Base-by-base conservation (phyloP, 2,329 filamentous ascomycete species). In the Pseudocercospora fuligena region DNA sequence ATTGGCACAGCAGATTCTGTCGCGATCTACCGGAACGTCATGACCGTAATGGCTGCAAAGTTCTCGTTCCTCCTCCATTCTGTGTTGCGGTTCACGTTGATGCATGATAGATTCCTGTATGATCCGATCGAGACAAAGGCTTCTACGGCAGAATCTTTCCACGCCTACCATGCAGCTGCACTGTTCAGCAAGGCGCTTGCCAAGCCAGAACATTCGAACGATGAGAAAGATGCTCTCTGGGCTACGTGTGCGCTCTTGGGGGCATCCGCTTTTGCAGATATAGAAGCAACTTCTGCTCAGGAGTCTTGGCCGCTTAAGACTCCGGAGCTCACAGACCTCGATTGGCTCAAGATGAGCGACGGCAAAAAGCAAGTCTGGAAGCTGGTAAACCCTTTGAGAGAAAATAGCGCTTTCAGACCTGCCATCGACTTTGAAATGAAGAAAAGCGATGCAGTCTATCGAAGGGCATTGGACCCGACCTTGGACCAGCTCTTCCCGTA, bases 311-410 rank as follows among this genome's bases (percentile, higher is more conserved):
- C 88, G 0, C 76, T 90, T 1, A 83, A 80, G 43, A 68, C 77
- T 1, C 74, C 79, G 0, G 78, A 78, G 0, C 66, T 78, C 0
- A 72, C 77, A 0, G 85, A 89, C 67, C 78, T 90, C 1, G 81
- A 86, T 70, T 90, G 88, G 88, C 73, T 90, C 1, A 84, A 80
- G 59, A 82, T 90, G 74, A 82, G 80, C 65, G 81, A 85, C 12
- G 85, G 86, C 0, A 89, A 90, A 75, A 82, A 80, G 61, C 80
- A 81, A 3, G 78, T 89, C 0, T 88, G 83, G 82, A 73, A 80
- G 1, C 73, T 88, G 0, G 78, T 83, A 0, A 79, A 88, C 59
- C 84, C 86, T 0, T 66, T 80, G 3, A 78, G 84, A 9, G 70
- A 78, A 0, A 83, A 84, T 19, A 85, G 84, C 61, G 68, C 84